Base-by-base conservation (phyloP, 371 early-diverging fungal species). In the Gilbertella persicaria region DNA sequence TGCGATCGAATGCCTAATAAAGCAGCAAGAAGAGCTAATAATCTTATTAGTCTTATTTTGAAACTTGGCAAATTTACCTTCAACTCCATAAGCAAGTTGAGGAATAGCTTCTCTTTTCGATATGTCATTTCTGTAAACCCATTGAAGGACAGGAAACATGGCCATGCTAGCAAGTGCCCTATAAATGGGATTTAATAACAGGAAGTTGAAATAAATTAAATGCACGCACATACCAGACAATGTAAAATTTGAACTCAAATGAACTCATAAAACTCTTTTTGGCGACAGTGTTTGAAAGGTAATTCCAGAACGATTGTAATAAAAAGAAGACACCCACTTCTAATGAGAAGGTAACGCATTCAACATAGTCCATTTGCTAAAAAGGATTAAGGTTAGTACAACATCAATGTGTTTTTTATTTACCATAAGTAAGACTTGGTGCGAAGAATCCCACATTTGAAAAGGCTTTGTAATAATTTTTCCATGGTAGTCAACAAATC, bases 261-360 rank as follows among this genome's bases (percentile, higher is more conserved):
- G 71, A 70, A 26, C 73, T 43, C 70, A 75, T 75, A 20, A 75
- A 72, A 24, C 61, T 66, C 23, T 57, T 57, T 47, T 63, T 62
- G 5, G 70, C 73, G 12, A 73, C 66, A 8, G 68, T 50, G 46
- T 69, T 67, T 0, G 71, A 62, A 2, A 73, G 64, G 42, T 75
- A 75, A 44, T 70, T 70, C 76, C 76, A 75, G 38, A 75, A 75
- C 13, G 68, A 67, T 41, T 75, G 76, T 40, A 75, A 50, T 21
- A 75, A 46, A 33, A 65, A 75, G 26, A 75, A 67, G 2, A 64
- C 62, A 26, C 71, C 64, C 2, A 60, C 55, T 46, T 70, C 62
- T 9, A 70, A 40, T 7, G 70, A 70, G 41, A 70, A 70, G 2
- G 70, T 70, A 5, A 70, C 66, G 29, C 70, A 66, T 25, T 66